phyloP scores from a whole-genome alignment of 192 early-diverging fungal species.

The Spizellomyces punctatus region DNA sequence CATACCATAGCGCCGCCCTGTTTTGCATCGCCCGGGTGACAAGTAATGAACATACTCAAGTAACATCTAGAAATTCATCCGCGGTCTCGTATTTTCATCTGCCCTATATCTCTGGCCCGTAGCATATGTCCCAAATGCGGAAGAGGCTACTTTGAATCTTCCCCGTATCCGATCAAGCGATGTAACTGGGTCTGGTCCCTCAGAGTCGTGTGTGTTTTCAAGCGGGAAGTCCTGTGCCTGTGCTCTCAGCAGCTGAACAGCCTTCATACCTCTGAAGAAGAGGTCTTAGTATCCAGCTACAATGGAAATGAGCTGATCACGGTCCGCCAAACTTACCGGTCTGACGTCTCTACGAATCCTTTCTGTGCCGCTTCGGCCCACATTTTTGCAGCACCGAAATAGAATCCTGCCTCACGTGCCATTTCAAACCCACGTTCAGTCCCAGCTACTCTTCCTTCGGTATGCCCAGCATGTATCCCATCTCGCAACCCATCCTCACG shows the following conservation, averaged over 20 bases:
- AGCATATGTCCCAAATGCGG: conserved; percentile 8
- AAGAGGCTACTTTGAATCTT: conserved; percentile 21
- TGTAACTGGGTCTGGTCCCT: conserved; percentile 20
- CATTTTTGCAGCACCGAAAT: conserved; percentile 24
- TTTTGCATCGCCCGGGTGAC: no score
- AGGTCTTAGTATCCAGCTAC: neutral
- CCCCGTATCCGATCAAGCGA: conserved; percentile 21
- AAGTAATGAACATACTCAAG: no score
- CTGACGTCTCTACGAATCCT: neutral
- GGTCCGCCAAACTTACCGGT: neutral
- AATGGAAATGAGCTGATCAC: neutral
- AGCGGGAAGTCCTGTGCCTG: conserved; percentile 20
- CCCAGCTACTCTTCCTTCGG: conserved; percentile 26
- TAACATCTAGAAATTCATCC: conserved; percentile 13
- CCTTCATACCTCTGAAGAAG: conserved; percentile 12
- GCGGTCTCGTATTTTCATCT: conserved; percentile 2
- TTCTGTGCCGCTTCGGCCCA: neutral
- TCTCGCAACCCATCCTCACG: conserved; percentile 37
- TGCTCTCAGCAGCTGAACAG: conserved; percentile 9
- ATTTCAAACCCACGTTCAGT: conserved; percentile 21
- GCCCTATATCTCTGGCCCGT: conserved; percentile 1
- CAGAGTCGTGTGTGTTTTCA: conserved; percentile 7
- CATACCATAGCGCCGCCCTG: no score
- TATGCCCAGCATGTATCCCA: conserved; percentile 20
- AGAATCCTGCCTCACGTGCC: conserved; percentile 31